Evolutionary conservation across 116 monocot genomes (phyloP).

Genomic region (Cymodocea nodosa): DNA sequence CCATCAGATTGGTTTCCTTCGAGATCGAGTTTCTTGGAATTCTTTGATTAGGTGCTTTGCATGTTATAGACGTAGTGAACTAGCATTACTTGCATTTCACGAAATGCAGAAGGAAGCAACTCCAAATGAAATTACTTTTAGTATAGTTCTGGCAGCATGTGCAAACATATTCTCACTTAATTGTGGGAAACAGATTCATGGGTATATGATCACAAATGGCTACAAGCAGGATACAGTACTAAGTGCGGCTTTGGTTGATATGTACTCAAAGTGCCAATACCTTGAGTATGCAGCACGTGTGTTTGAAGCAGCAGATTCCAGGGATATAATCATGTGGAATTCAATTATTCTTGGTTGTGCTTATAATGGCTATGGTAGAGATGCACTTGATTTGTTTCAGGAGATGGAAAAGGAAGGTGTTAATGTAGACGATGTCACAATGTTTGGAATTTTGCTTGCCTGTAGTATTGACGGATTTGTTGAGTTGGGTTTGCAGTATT

Average conservation of each 20-base stretch:
- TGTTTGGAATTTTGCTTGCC: slow-evolving; percentile 45
- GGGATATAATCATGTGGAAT: slow-evolving; percentile 65
- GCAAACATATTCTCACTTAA: slow-evolving; percentile 49
- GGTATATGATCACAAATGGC: slow-evolving; percentile 44
- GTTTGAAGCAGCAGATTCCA: slow-evolving; percentile 30
- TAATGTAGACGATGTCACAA: slow-evolving; percentile 43
- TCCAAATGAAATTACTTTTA: slow-evolving; percentile 53
- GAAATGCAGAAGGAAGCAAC: slow-evolving; percentile 43
- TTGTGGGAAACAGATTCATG: slow-evolving; percentile 70
- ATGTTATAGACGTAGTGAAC: slow-evolving; percentile 48
- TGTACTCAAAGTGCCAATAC: slow-evolving; percentile 71
- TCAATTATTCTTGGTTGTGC: slow-evolving; percentile 74
- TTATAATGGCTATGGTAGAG: slow-evolving; percentile 48
- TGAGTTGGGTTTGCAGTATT: slow-evolving; percentile 38
- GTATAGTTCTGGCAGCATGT: slow-evolving; percentile 44
- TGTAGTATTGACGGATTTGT: slow-evolving; percentile 59
- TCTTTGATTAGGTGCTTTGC: slow-evolving; percentile 50
- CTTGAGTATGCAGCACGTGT: slow-evolving; percentile 50
- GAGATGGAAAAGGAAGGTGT: slow-evolving; percentile 38
- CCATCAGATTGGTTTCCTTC: slow-evolving; percentile 16
- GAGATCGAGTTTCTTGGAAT: slow-evolving; percentile 72
- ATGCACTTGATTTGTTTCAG: slow-evolving; percentile 47
- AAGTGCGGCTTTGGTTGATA: slow-evolving; percentile 49
- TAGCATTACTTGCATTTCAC: slow-evolving; percentile 37
- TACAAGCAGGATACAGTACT: slow-evolving; percentile 31